Evolutionary conservation across 371 early-diverging fungal genomes (phyloP).

Genomic region (Mucor circinelloides): DNA sequence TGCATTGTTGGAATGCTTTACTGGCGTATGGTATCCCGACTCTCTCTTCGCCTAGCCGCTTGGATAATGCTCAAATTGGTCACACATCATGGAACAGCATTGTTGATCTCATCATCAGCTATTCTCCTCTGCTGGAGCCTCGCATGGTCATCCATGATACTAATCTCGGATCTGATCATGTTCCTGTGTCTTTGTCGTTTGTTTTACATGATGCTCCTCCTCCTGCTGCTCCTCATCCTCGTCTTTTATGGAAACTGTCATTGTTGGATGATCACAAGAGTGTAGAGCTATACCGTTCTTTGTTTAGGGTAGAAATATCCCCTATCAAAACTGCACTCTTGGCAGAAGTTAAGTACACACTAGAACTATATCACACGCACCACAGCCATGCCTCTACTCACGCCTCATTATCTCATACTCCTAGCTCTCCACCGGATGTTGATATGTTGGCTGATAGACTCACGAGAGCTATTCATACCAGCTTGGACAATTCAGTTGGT

Average conservation of each 20-base stretch:
- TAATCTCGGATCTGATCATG: background rate
- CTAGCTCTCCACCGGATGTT: background rate
- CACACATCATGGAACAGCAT: background rate
- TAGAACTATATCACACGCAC: no score
- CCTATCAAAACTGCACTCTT: no score
- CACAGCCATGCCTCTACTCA: background rate
- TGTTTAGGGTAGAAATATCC: background rate
- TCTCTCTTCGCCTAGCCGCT: no score
- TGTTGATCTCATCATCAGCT: slow-evolving; percentile 2
- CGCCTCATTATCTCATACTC: background rate
- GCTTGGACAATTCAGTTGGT: slow-evolving; percentile 5
- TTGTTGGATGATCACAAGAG: background rate
- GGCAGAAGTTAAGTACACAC: no score
- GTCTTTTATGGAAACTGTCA: slow-evolving; percentile 6
- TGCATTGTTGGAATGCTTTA: background rate
- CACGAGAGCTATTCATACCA: background rate
- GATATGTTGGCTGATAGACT: background rate
- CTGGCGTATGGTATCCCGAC: slow-evolving; percentile 1
- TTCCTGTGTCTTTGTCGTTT: background rate
- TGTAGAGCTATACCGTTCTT: background rate
- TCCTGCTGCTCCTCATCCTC: background rate
- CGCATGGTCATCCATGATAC: background rate
- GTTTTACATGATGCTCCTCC: background rate
- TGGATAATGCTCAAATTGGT: no score
- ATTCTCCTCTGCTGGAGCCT: background rate